These are phyloP conservation scores for Botrytis aclada DNA, from an alignment of 2,329 filamentous ascomycete species.

Conservation along the genomic window DNA sequence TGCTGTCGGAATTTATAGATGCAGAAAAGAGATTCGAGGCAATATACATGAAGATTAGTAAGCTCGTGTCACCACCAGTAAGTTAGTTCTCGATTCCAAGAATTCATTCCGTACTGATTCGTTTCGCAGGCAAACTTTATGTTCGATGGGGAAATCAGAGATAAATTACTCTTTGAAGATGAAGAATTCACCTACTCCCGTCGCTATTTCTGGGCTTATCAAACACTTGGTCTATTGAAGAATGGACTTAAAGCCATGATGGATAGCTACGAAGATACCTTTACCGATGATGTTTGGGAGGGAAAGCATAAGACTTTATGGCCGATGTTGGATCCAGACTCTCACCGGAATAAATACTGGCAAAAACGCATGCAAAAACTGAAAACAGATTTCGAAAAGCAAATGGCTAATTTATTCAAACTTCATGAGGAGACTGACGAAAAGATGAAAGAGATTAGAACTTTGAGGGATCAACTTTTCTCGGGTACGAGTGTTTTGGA, in stretches of 20 bases:
- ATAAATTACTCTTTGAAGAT: slow-evolving; percentile 60
- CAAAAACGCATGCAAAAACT: slow-evolving; percentile 47
- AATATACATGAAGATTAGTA: slow-evolving; percentile 55
- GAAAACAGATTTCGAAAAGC: slow-evolving; percentile 42
- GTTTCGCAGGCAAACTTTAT: slow-evolving; percentile 49
- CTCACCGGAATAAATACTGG: slow-evolving; percentile 46
- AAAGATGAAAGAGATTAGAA: slow-evolving; percentile 51
- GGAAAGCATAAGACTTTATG: slow-evolving; percentile 54
- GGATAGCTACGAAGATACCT: slow-evolving; percentile 54
- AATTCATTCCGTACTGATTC: neutral
- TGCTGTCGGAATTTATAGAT: slow-evolving; percentile 59
- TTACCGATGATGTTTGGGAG: slow-evolving; percentile 57
- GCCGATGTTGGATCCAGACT: slow-evolving; percentile 50
- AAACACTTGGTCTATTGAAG: slow-evolving; percentile 58
- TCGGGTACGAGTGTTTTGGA: slow-evolving; percentile 62
- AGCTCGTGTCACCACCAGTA: slow-evolving; percentile 57
- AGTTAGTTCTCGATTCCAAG: slow-evolving; percentile 11
- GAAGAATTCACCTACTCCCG: slow-evolving; percentile 53
- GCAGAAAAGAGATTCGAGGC: slow-evolving; percentile 56
- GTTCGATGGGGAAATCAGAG: slow-evolving; percentile 54
- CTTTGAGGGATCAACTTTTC: slow-evolving; percentile 60
- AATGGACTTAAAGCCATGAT: slow-evolving; percentile 58
- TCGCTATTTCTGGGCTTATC: slow-evolving; percentile 61
- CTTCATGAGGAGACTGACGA: slow-evolving; percentile 45
- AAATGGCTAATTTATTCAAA: slow-evolving; percentile 44